These are phyloP conservation scores for Talaromyces adpressus DNA, from an alignment of 495 filamentous ascomycete genomes.

Conservation along the genomic window DNA sequence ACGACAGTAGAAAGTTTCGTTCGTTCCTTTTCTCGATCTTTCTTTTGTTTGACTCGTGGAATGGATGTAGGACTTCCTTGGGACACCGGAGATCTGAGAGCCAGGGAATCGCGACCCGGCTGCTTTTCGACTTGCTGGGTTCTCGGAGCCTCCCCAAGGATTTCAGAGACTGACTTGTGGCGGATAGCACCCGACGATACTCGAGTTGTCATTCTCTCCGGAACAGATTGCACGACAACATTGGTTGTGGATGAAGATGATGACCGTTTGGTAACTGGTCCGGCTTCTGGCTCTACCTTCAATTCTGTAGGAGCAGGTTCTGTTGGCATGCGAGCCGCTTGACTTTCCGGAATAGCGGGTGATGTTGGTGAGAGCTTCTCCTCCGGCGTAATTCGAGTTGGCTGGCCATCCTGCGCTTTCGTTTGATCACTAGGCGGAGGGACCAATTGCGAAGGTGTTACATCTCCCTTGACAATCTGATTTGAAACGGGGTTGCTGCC, in stretches of 20 bases:
- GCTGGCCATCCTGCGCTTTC: background rate
- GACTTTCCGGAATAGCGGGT: conserved; percentile 4
- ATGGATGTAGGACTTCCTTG: conserved; percentile 37
- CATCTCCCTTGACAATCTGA: conserved; percentile 22
- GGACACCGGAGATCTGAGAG: conserved; percentile 23
- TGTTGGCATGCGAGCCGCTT: conserved; percentile 10
- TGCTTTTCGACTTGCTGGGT: conserved; percentile 20
- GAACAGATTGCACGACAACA: conserved; percentile 17
- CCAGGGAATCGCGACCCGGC: background rate
- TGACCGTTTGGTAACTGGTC: background rate
- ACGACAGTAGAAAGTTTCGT: conserved; percentile 72
- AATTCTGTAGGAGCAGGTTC: conserved; percentile 9
- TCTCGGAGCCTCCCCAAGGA: conserved; percentile 56
- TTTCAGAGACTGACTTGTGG: conserved; percentile 69
- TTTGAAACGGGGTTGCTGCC: conserved; percentile 13
- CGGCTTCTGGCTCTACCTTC: background rate
- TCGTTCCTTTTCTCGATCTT: conserved; percentile 54
- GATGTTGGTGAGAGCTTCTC: conserved; percentile 9
- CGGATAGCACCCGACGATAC: conserved; percentile 60
- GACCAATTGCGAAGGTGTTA: conserved; percentile 6
- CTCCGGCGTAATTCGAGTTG: background rate
- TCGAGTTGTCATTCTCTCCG: conserved; percentile 55
- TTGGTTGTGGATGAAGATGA: conserved; percentile 3
- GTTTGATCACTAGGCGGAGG: background rate
- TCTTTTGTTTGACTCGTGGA: conserved; percentile 44